Evolutionary conservation across 257 asterid species (phyloP).

Genomic region (Prunella vulgaris): DNA sequence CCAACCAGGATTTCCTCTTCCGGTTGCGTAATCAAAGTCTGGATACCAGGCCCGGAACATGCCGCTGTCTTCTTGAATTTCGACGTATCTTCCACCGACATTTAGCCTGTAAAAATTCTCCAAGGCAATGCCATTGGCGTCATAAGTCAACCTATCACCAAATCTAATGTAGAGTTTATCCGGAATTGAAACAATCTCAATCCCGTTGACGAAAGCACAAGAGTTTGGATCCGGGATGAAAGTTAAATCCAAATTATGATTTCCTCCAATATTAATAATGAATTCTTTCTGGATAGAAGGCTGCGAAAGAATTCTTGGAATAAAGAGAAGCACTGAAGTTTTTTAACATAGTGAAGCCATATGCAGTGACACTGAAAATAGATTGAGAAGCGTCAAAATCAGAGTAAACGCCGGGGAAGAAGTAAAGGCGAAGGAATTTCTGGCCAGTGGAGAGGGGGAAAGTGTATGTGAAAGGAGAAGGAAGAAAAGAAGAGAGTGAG

Average conservation of each 20-base stretch:
- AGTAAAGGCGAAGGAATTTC: slow-evolving; percentile 54
- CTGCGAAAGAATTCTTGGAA: neutral
- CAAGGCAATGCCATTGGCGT: slow-evolving; percentile 28
- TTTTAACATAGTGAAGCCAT: slow-evolving; percentile 30
- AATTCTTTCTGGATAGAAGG: slow-evolving; percentile 20
- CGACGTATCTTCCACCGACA: slow-evolving; percentile 26
- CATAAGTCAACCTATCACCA: neutral
- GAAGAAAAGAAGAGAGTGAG: no score
- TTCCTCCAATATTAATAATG: slow-evolving; percentile 13
- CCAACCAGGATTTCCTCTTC: neutral
- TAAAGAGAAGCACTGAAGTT: slow-evolving; percentile 38
- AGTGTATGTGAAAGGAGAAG: slow-evolving; percentile 38
- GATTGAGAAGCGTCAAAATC: neutral
- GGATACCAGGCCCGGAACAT: slow-evolving; percentile 48
- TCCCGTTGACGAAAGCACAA: slow-evolving; percentile 50
- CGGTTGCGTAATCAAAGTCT: slow-evolving; percentile 15
- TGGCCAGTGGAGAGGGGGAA: slow-evolving; percentile 40
- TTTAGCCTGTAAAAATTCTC: slow-evolving; percentile 49
- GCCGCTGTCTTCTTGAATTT: neutral
- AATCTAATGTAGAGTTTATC: neutral
- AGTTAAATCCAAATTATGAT: slow-evolving; percentile 23
- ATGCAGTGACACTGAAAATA: slow-evolving; percentile 36
- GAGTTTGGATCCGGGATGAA: slow-evolving; percentile 43
- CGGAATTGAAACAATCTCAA: slow-evolving; percentile 53
- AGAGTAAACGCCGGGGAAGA: slow-evolving; percentile 33